These are phyloP conservation scores for Moniliophthora roreri DNA, from an alignment of 1,284 basidiomycete species.

Conservation along the genomic window DNA sequence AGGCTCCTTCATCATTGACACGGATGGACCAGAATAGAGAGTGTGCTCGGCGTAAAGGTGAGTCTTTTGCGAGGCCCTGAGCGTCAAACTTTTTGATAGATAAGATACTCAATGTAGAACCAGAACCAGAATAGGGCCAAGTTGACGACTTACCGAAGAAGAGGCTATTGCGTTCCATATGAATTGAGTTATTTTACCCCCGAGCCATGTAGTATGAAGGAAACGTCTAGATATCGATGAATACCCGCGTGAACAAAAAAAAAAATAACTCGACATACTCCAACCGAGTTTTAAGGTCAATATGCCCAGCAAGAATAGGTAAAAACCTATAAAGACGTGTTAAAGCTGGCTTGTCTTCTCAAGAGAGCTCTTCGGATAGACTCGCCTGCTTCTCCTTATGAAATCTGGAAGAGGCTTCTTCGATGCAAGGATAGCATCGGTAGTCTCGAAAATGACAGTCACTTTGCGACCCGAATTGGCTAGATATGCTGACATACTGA, in stretches of 20 bases:
- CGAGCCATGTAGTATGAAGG: slow-evolving; percentile 41
- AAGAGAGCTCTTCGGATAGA: too few relatives aligned
- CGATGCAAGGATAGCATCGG: slow-evolving; percentile 46
- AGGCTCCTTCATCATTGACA: slow-evolving; percentile 50
- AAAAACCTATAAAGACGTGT: slow-evolving; percentile 30
- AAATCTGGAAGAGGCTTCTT: slow-evolving; percentile 42
- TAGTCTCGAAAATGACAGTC: slow-evolving; percentile 46
- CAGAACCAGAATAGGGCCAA: neutral
- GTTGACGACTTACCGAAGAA: slow-evolving; percentile 27
- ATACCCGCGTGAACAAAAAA: too few relatives aligned
- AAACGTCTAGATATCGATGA: slow-evolving; percentile 42
- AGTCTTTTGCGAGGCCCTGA: slow-evolving; percentile 37
- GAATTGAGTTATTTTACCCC: slow-evolving; percentile 34
- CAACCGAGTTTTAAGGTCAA: slow-evolving; percentile 33
- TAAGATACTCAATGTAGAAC: neutral
- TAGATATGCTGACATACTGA: slow-evolving; percentile 40
- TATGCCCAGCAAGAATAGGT: slow-evolving; percentile 39
- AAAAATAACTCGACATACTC: slow-evolving; percentile 31
- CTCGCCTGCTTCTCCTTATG: slow-evolving; percentile 55
- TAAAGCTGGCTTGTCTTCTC: too few relatives aligned
- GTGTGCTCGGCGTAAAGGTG: slow-evolving; percentile 41
- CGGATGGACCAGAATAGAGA: slow-evolving; percentile 48
- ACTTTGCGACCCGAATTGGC: slow-evolving; percentile 47
- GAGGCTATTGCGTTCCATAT: slow-evolving; percentile 34
- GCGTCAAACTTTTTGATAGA: slow-evolving; percentile 43